Conservation (phyloP, 2,329 filamentous ascomycete species). For the Lasiodiplodia theobromae region DNA sequence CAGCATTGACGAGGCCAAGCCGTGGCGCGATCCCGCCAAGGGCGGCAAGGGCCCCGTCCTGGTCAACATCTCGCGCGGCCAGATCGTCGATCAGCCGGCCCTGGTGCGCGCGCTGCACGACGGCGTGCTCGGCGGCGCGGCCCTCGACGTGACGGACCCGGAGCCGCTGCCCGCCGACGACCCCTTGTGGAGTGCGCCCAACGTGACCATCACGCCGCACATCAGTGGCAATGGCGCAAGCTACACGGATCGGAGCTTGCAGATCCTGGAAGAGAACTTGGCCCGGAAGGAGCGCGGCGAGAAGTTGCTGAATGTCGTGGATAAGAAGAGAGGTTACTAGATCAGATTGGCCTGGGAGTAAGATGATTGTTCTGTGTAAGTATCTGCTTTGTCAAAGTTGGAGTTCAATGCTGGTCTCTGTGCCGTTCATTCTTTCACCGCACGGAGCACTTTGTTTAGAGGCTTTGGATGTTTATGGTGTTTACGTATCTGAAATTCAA, state of each 20-base stretch:
- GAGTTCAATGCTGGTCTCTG: neutral
- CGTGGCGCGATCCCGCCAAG: neutral
- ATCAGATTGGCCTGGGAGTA: neutral
- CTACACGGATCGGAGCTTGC: slow-evolving; percentile 65
- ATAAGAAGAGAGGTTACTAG: slow-evolving; percentile 67
- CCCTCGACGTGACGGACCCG: slow-evolving; percentile 80
- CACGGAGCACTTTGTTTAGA: neutral
- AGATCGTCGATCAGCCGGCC: slow-evolving; percentile 67
- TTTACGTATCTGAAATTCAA: neutral
- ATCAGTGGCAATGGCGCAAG: slow-evolving; percentile 62
- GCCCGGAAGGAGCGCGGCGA: slow-evolving; percentile 59
- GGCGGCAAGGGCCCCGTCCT: slow-evolving; percentile 60
- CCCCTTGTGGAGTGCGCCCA: slow-evolving; percentile 72
- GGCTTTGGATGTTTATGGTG: neutral
- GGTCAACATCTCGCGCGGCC: slow-evolving; percentile 74
- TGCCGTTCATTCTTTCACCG: neutral
- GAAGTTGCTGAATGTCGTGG: slow-evolving; percentile 67
- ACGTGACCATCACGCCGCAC: slow-evolving; percentile 74
- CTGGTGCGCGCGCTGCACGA: slow-evolving; percentile 68
- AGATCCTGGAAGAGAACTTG: slow-evolving; percentile 66
- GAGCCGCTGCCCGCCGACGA: slow-evolving; percentile 75
- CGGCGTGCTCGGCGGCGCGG: slow-evolving; percentile 68
- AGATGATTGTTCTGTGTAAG: neutral
- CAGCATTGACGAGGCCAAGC: neutral
- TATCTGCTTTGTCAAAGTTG: no score